Conservation (phyloP, 768 basidiomycete species). For the Phlegmacium glaucopus region DNA sequence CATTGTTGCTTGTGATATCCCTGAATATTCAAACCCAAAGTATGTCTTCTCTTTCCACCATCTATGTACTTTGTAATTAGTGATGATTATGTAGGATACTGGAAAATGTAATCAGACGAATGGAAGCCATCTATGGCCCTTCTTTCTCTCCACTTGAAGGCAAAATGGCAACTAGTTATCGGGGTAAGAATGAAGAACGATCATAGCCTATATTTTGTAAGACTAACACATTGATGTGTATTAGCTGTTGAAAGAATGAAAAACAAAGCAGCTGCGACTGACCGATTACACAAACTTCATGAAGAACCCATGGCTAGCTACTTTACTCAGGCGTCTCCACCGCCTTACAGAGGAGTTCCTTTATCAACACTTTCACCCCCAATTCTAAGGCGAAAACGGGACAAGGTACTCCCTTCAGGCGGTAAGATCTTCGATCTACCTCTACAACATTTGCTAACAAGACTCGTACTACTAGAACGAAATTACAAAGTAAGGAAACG, state of each 20-base stretch:
- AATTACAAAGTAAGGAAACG: too few species aligned
- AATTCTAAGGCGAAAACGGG: too few species aligned
- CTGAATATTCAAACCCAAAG: constrained; percentile 31
- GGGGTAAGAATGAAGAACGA: constrained; percentile 17
- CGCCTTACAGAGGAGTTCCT: too few species aligned
- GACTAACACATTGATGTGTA: background rate
- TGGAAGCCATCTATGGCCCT: constrained; percentile 22
- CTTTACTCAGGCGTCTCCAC: too few species aligned
- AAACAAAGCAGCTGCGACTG: background rate
- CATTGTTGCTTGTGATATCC: constrained; percentile 38
- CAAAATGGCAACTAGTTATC: constrained; percentile 11
- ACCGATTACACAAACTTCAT: too few species aligned
- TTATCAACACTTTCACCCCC: too few species aligned
- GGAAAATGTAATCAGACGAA: constrained; percentile 24
- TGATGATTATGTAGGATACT: constrained; percentile 22
- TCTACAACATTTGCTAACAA: too few species aligned
- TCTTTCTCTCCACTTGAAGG: constrained; percentile 16
- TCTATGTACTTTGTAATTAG: constrained; percentile 1
- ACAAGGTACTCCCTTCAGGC: too few species aligned
- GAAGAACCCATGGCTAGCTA: too few species aligned
- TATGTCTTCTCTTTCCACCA: constrained; percentile 19
- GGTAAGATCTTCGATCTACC: too few species aligned
- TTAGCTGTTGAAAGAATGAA: background rate
- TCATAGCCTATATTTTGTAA: background rate
- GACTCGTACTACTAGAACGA: too few species aligned